Base-by-base conservation (phyloP, 768 basidiomycete genomes). In the Leccinum olivaceopallidum region DNA sequence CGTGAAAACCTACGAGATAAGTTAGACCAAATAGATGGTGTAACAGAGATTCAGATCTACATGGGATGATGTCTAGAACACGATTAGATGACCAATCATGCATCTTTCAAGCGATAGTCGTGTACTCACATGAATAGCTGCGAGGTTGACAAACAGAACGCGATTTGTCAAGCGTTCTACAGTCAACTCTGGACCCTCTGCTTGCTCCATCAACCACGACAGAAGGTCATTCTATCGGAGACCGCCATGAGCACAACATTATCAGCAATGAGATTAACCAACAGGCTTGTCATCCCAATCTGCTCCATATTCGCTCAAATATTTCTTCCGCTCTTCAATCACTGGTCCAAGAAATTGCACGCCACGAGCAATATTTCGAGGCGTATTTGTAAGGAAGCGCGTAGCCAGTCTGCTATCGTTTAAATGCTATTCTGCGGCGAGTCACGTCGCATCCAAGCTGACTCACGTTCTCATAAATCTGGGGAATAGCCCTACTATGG, bases 401-500 rank as follows among this genome's bases (percentile, higher is more conserved):
- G 48, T 9, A 5, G 22, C 49, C 22, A 50, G 49, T 26, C 49
- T 50, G 49, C 18, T 0, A 26, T 50, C 3, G 6, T 50, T 50
- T 2, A 2, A 18, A 26, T 26, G 2, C 8, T 16, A 26, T 14
- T 26, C 6, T 22, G 16, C 48, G 16, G 2, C 18, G 0, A 28
- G 5, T 13, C 20, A 47, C 12, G 2, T 47, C 20, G 10, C 10
- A 10, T 9, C 12, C 16, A 16, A 50, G 53, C 3, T 8, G 34
- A 36, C 53, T 24, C 22, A 37, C 53, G 7, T 5, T 22, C 34
- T 54, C 49, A 50, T 50, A 14, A 50, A 68, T 1, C 57, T 51
- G 0, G 80, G 81, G 36, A 77, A 53, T 16, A 37, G 6, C 7
- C 32, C 32, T 6, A 54, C n/a, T 24, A 24, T 32, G 1, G 24